Conservation (phyloP, 2,329 filamentous ascomycete species). For the Scedosporium aurantiacum region DNA sequence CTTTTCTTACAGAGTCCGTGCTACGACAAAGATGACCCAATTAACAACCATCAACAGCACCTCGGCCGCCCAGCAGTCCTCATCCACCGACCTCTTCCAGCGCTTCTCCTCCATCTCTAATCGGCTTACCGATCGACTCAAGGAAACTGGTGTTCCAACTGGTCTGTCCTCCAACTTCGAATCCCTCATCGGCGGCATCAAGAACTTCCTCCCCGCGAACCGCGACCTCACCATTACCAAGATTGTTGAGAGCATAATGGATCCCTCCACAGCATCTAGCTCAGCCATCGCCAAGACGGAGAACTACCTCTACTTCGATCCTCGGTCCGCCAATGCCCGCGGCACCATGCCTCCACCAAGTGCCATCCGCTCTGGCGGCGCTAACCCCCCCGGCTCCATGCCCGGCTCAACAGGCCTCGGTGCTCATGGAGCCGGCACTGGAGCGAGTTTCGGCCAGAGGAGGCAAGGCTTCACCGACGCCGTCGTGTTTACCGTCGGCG, state of each 20-base stretch:
- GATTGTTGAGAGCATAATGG: slow-evolving; percentile 97
- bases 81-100: slow-evolving; percentile 73
- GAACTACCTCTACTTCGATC: slow-evolving; percentile 94
- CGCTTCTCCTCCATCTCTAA: slow-evolving; percentile 88
- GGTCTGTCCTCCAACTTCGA: slow-evolving; percentile 72
- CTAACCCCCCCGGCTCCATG: slow-evolving; percentile 34
- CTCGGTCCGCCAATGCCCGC: slow-evolving; percentile 80
- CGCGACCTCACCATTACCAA: slow-evolving; percentile 94
- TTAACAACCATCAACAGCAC: slow-evolving; percentile 80
- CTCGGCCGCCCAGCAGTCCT: slow-evolving; percentile 45
- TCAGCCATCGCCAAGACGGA: slow-evolving; percentile 94
- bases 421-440: slow-evolving; percentile 42
- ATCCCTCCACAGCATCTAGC: slow-evolving; percentile 77
- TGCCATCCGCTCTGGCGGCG: slow-evolving; percentile 35
- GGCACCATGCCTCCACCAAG: slow-evolving; percentile 81
- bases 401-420: slow-evolving; percentile 37
- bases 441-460: slow-evolving; percentile 81
- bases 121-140: slow-evolving; percentile 84
- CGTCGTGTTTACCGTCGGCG: slow-evolving; percentile 89
- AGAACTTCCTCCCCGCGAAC: slow-evolving; percentile 94
- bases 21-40: slow-evolving; percentile 97
- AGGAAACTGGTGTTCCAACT: slow-evolving; percentile 71
- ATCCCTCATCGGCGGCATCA: slow-evolving; percentile 87
- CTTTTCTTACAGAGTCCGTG: slow-evolving; percentile 53
- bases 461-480: slow-evolving; percentile 83